Base-by-base conservation (phyloP, 164 flowering plant species). In the Platanus orientalis region DNA sequence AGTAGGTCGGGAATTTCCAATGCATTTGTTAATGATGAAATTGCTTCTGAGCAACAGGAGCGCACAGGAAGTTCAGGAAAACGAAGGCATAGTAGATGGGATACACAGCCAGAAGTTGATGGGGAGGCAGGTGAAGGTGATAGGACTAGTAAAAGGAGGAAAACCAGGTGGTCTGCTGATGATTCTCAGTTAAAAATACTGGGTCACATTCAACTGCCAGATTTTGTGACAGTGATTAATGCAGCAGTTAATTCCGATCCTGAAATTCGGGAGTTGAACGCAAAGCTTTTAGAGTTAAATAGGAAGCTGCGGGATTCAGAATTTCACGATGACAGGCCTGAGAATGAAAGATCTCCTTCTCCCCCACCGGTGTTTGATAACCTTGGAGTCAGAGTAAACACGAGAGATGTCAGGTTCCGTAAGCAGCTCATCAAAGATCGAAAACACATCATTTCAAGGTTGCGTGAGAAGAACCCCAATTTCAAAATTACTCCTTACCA, bases 141-240 rank as follows among this genome's bases (percentile, higher is more conserved):
- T 25, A 49, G 24, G 57, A 59, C 63, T 12, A 6, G 69, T 42
- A 81, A 76, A 64, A 66, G 69, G 71, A 69, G 57, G 62, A 80
- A 73, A 66, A 71, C 71, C 29, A 72, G 69, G 60, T 72, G 79
- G 80, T 66, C 39, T 47, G 52, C 9, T 59, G 73, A 68, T 39
- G 71, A 50, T 27, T 60, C 73, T 4, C 66, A 50, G 49, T 27
- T 76, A 3, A 80, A 73, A 71, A 64, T 73, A 62, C 63, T 80
- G 54, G 84, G 84, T 28, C 80, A 81, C 21, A 58, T 81, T 57
- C 74, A 81, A 28, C 69, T 78, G 29, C 79, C 84, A 9, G 66
- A 74, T 61, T 72, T 76, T 32, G 49, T 58, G 53, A 59, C 65
- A 34, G 54, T 36, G 19, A 17, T 50, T 42, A 55, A 23, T 49